Evolutionary conservation across 1,284 basidiomycete genomes (phyloP).

Genomic region (Phellopilus nigrolimitatus): DNA sequence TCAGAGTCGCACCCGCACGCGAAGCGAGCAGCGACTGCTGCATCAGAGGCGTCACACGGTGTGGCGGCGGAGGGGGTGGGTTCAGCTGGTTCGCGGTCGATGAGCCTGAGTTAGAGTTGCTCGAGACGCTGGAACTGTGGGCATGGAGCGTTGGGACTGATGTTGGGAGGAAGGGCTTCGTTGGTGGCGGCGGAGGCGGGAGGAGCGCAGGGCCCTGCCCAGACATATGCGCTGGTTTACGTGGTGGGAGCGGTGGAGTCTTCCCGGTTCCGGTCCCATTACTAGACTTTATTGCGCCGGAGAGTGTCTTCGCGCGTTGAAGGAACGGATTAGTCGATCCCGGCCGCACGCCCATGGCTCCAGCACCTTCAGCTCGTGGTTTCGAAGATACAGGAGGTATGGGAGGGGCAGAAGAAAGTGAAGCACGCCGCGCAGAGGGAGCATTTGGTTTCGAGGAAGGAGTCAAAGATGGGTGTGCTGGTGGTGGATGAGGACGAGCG

Average conservation of each 20-base stretch:
- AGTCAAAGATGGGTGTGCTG: slow-evolving; percentile 24
- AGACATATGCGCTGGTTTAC: slow-evolving; percentile 24
- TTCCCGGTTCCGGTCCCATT: slow-evolving; percentile 5
- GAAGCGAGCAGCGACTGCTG: slow-evolving; percentile 66
- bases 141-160: slow-evolving; percentile 6
- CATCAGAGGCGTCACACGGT: slow-evolving; percentile 42
- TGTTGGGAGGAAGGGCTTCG: slow-evolving; percentile 28
- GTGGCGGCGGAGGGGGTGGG: slow-evolving; percentile 20
- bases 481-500: slow-evolving; percentile 23
- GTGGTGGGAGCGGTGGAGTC: slow-evolving; percentile 27
- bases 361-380: slow-evolving; percentile 11
- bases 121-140: not conserved
- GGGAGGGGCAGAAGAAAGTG: slow-evolving; percentile 14
- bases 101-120: slow-evolving; percentile 23
- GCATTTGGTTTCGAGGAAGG: slow-evolving; percentile 19
- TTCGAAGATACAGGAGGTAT: slow-evolving; percentile 13
- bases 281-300: slow-evolving; percentile 13
- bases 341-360: slow-evolving; percentile 22
- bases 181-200: slow-evolving; percentile 29
- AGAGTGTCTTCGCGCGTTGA: slow-evolving; percentile 27
- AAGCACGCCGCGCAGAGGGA: slow-evolving; percentile 15
- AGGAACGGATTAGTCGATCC: slow-evolving; percentile 35
- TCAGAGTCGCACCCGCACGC: slow-evolving; percentile 61
- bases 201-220: not conserved
- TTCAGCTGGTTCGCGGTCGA: too few relatives aligned